Conservation (phyloP, 305 asterid species). For the Fraxinus greggii region DNA sequence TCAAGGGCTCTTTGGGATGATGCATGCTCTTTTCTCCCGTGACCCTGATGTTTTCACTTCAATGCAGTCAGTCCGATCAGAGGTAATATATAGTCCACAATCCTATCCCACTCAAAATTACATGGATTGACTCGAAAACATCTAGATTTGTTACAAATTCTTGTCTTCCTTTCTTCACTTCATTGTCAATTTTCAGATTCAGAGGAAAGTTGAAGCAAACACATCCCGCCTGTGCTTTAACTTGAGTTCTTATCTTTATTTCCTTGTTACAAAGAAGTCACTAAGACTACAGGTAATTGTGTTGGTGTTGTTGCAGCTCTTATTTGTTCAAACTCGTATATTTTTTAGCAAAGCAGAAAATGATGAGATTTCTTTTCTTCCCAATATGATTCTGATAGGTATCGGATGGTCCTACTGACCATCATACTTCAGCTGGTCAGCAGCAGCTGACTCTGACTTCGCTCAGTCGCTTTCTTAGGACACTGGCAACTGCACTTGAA, state of each 20-base stretch:
- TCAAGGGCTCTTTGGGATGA: constrained; percentile 87
- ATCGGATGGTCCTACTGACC: constrained; percentile 50
- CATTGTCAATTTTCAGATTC: constrained; percentile 42
- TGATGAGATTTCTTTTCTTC: constrained; percentile 17
- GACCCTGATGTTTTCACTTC: constrained; percentile 58
- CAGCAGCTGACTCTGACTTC: constrained; percentile 72
- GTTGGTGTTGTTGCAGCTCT: constrained; percentile 7
- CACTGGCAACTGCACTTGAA: constrained; percentile 66
- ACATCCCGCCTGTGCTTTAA: constrained; percentile 78
- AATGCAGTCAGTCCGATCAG: constrained; percentile 46
- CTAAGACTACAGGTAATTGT: constrained; percentile 69
- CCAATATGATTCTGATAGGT: constrained; percentile 50
- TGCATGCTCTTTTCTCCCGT: constrained; percentile 64
- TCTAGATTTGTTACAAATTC: background rate
- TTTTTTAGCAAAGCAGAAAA: background rate
- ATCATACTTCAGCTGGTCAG: constrained; percentile 53
- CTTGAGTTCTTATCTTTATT: constrained; percentile 88
- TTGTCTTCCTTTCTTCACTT: constrained; percentile 8
- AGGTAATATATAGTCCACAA: constrained; percentile 45
- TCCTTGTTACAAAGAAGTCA: constrained; percentile 74
- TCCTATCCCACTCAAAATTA: constrained; percentile 4
- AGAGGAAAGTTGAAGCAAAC: constrained; percentile 67
- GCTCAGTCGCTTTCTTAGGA: constrained; percentile 62
- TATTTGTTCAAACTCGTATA: constrained; percentile 5
- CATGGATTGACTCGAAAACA: background rate